phyloP scores from a whole-genome alignment of 805 yeast genomes.

The Saccharomycopsis malanga region DNA sequence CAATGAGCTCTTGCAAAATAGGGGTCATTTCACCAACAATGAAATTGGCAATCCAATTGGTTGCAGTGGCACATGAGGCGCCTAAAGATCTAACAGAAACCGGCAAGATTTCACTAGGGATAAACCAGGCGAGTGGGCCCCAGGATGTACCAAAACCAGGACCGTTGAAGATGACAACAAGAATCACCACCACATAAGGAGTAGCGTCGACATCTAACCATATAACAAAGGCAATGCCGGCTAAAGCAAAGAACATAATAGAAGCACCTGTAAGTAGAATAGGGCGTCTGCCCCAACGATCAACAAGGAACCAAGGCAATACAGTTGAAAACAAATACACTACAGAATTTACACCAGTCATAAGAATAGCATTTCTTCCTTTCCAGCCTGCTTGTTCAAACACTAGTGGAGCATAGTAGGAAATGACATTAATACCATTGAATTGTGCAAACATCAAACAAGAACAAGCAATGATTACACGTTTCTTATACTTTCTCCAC shows the following conservation, averaged over 20 bases:
- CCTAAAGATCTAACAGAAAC: conserved; percentile 81
- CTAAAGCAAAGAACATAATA: conserved; percentile 68
- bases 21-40: conserved; percentile 92
- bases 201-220: conserved; percentile 45
- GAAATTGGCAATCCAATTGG: conserved; percentile 91
- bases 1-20: conserved; percentile 63
- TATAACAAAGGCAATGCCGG: conserved; percentile 55
- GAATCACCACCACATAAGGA: conserved; percentile 62
- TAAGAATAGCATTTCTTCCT: conserved; percentile 78
- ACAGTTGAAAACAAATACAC: conserved; percentile 60
- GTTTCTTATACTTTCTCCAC: conserved; percentile 65
- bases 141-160: conserved; percentile 78
- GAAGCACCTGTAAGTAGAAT: conserved; percentile 72
- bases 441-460: conserved; percentile 90
- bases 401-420: conserved; percentile 89
- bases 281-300: conserved; percentile 88
- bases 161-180: conserved; percentile 75
- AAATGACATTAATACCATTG: conserved; percentile 87
- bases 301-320: conserved; percentile 89
- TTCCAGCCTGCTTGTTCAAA: conserved; percentile 95
- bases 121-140: conserved; percentile 93
- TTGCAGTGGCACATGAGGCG: conserved; percentile 83
- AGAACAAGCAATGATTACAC: conserved; percentile 82
- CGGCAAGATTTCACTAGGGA: conserved; percentile 83
- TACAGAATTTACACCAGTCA: conserved; percentile 77